Base-by-base conservation (phyloP, 2,329 filamentous ascomycete species). In the Fonsecaea pedrosoi region DNA sequence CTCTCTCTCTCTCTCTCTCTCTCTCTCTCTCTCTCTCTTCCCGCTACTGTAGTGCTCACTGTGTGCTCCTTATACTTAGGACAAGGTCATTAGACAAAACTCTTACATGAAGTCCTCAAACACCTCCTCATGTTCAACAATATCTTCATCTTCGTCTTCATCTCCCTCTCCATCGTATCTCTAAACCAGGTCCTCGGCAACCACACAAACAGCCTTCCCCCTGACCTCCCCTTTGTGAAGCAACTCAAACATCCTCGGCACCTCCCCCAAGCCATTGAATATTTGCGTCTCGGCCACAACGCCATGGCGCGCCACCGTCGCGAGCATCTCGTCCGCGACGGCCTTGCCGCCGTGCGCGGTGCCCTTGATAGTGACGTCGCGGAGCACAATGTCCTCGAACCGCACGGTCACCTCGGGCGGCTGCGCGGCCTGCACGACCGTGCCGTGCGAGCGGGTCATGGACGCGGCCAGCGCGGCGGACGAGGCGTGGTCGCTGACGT, bases 361-460 rank as follows among this genome's bases (percentile, higher is more conserved):
- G 3, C 85, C 84, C 30, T 80, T 78, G 30, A 87, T 75, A 48
- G 78, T 75, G 32, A 87, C 82, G 70, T 87, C 84, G 6, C 85
- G 77, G 71, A 86, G 84, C 42, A 87, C 77, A 5, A 87, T 70
- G 70, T 87, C 83, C 0, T 72, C 71, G 64, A 79, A 82, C 42
- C 78, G 78, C 4, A 80, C 73, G 21, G 69, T 74, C 7, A 81
- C 75, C 12, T 78, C 75, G 1, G 71, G 73, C 21, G 73, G 73
- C 75, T 87, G 85, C 13, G 85, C 86, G 55, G 89, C 82, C 74
- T 89, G 85, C 1, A 89, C 78, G 71, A 87, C 78, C 0, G 78
- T 81, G 3, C 85, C 86, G 72, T 89, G 87, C 81, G 84, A 87
- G 72, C 80, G 83, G 0, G 87, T 89, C 0, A 87, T 77, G 0